A percentile compares a stretch with the other conserved stretches of the same genome.
Evolutionary conservation across 1,139 yeast genomes (phyloP).

Genomic region (Saccharomyces pastorianus): DNA sequence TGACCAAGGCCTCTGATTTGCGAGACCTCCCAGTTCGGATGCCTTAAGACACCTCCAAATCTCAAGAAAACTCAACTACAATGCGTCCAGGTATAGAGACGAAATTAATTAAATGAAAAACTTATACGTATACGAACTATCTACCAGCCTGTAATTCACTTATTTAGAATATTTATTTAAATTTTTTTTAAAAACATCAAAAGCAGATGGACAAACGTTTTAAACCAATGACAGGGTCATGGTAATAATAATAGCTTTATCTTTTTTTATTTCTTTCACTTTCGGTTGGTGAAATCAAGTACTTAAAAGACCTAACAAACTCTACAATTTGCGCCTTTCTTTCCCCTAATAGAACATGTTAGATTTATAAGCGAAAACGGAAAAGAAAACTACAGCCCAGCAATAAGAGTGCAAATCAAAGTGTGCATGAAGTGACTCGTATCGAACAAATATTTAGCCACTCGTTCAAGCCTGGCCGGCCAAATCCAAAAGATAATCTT

Average conservation of each 20-base stretch:
- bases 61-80: neutral
- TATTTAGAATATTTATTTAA: neutral
- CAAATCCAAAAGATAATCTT: constrained; percentile 22
- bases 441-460: neutral
- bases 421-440: too few species aligned
- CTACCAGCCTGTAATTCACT: neutral
- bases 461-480: constrained; percentile 4
- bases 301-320: neutral
- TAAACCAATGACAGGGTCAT: neutral
- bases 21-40: neutral
- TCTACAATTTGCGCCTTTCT: neutral
- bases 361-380: neutral
- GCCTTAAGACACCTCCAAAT: neutral
- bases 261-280: neutral
- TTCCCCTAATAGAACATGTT: neutral
- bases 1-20: neutral
- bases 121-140: neutral
- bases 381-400: neutral
- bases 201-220: neutral
- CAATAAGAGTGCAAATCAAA: neutral
- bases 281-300: neutral
- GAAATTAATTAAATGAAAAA: neutral
- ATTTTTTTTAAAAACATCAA: neutral
- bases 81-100: neutral
- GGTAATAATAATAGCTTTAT: neutral